Evolutionary conservation across 768 basidiomycete genomes (phyloP).

Genomic region (Cyclocybe aegerita): DNA sequence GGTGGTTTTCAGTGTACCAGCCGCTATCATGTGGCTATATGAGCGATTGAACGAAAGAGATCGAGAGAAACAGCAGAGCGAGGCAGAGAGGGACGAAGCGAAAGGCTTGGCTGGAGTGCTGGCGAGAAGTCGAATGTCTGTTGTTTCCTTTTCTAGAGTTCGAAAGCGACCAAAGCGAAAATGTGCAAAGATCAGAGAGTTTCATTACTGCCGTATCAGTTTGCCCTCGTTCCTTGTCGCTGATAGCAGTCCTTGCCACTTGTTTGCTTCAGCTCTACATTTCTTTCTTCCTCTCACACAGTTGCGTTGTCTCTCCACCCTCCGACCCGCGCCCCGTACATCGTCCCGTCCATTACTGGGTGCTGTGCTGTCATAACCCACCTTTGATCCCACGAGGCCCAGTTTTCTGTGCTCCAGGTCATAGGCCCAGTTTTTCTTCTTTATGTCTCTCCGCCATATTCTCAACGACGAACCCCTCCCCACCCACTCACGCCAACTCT

Average conservation of each 20-base stretch:
- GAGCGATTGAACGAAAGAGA: conserved; percentile 1
- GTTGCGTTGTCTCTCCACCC: conserved; percentile 7
- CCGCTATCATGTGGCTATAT: not conserved
- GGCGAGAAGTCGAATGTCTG: conserved; percentile 15
- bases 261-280: conserved; percentile 16
- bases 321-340: conserved; percentile 2
- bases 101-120: conserved; percentile 8
- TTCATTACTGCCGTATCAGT: conserved; percentile 27
- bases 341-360: conserved; percentile 9
- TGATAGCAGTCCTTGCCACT: conserved; percentile 28
- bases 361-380: conserved; percentile 24
- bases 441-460: conserved; percentile 78
- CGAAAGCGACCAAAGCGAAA: conserved; percentile 25
- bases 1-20: not conserved
- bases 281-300: conserved; percentile 16
- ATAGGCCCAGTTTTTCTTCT: conserved; percentile 12
- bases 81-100: not conserved
- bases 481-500: conserved; percentile 30
- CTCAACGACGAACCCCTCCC: conserved; percentile 71
- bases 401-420: conserved; percentile 2
- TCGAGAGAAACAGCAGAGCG: not conserved
- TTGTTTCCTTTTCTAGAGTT: conserved; percentile 26
- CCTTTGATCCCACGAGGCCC: conserved; percentile 37
- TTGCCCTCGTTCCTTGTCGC: conserved; percentile 21
- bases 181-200: conserved; percentile 26